phyloP scores from a whole-genome alignment of 2,329 filamentous ascomycete genomes.

The Westerdykella ornata region DNA sequence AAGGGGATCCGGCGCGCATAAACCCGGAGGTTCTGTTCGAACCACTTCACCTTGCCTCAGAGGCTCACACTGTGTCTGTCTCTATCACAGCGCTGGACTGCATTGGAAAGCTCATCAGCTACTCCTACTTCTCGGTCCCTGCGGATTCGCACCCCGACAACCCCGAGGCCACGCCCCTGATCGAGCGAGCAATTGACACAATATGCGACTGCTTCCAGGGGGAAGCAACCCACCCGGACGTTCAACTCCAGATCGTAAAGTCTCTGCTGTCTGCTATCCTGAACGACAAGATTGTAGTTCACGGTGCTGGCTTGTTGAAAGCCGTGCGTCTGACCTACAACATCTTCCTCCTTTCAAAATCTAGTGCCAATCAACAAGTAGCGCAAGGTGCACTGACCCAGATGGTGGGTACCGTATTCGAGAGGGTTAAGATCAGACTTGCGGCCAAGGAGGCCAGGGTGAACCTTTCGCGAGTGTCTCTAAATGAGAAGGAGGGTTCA shows the following conservation, averaged over 20 bases:
- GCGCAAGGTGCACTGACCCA: constrained; percentile 95
- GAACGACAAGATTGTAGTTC: constrained; percentile 98
- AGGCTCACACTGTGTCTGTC: constrained; percentile 75
- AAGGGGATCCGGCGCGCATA: constrained; percentile 71
- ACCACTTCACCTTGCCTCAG: constrained; percentile 82
- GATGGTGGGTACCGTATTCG: constrained; percentile 98
- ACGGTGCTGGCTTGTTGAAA: constrained; percentile 91
- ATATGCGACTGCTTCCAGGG: constrained; percentile 99
- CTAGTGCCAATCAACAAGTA: constrained; percentile 89
- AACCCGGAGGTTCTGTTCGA: constrained; percentile 89
- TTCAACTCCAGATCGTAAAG: constrained; percentile 97
- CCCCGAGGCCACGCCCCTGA: constrained; percentile 59
- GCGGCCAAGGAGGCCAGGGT: constrained; percentile 78
- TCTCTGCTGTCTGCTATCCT: constrained; percentile 89
- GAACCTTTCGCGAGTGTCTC: constrained; percentile 45
- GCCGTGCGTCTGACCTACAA: constrained; percentile 98
- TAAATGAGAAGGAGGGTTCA: constrained; percentile 32
- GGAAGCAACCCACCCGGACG: constrained; percentile 83
- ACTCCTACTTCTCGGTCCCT: constrained; percentile 88
- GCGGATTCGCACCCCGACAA: constrained; percentile 35
- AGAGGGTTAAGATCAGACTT: constrained; percentile 79
- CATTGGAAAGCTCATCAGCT: constrained; percentile 97
- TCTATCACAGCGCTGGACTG: constrained; percentile 91
- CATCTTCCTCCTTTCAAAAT: constrained; percentile 93
- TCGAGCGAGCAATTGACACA: constrained; percentile 95